These are phyloP conservation scores for Terfezia claveryi DNA, from an alignment of 495 filamentous ascomycete species.

Conservation along the genomic window DNA sequence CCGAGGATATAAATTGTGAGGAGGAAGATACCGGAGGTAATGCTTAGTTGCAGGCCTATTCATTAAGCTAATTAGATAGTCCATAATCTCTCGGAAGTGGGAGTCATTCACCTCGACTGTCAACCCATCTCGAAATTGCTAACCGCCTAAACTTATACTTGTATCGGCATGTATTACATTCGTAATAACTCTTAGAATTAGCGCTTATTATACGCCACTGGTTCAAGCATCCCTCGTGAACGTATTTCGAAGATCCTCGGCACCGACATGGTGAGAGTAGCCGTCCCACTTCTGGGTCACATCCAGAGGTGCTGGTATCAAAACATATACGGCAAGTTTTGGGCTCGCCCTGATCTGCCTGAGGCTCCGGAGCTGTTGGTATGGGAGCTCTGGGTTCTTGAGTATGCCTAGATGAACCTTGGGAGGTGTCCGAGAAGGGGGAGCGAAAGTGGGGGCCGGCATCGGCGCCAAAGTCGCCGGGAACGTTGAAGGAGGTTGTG, in stretches of 20 bases:
- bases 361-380: neutral
- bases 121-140: conserved; percentile 26
- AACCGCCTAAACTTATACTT: conserved; percentile 63
- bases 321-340: conserved; percentile 75
- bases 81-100: neutral
- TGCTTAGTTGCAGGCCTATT: conserved; percentile 32
- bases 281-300: conserved; percentile 49
- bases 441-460: neutral
- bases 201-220: conserved; percentile 55
- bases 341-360: neutral
- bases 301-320: conserved; percentile 58
- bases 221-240: conserved; percentile 85
- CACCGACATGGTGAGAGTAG: conserved; percentile 85
- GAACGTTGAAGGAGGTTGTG: neutral
- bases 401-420: neutral
- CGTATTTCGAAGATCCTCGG: conserved; percentile 77
- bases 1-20: conserved; percentile 55
- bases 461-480: neutral
- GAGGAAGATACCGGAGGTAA: conserved; percentile 50
- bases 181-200: conserved; percentile 52
- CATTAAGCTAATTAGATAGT: conserved; percentile 20
- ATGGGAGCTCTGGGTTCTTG: neutral
- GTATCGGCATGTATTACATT: conserved; percentile 76
- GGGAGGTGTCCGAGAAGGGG: neutral
- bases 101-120: conserved; percentile 38